phyloP scores from a whole-genome alignment of 768 basidiomycete species.

The Boletus rufocinnamomeus region DNA sequence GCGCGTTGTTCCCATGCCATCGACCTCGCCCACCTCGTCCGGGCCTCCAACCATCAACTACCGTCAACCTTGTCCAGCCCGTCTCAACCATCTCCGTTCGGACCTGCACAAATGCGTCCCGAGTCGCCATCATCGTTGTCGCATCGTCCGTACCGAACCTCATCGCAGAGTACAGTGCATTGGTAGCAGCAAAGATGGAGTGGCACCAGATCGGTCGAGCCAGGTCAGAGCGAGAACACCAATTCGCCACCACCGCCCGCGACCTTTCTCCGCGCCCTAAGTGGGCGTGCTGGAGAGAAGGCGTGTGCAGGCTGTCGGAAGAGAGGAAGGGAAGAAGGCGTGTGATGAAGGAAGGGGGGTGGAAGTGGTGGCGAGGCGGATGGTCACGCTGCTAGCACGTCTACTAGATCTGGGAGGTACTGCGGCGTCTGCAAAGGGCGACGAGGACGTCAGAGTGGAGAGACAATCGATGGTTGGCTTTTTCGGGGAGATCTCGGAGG shows the following conservation, averaged over 20 bases:
- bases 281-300: conserved; percentile 20
- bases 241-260: conserved; percentile 8
- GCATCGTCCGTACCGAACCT: neutral
- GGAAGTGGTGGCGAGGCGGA: neutral
- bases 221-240: neutral
- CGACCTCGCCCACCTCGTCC: neutral
- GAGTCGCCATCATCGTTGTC: conserved; percentile 2
- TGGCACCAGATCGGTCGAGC: neutral
- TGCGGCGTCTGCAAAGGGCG: neutral
- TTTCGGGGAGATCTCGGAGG: neutral
- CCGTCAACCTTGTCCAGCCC: neutral
- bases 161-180: neutral
- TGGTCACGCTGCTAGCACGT: neutral
- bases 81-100: neutral
- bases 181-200: neutral
- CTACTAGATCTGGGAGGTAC: neutral
- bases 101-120: neutral
- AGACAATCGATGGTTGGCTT: neutral
- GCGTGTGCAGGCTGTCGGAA: conserved; percentile 11
- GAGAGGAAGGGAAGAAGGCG: neutral
- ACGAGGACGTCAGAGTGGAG: neutral
- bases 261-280: conserved; percentile 18
- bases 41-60: neutral
- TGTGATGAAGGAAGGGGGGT: neutral
- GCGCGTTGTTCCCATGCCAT: neutral